Conservation (phyloP, 2,329 filamentous ascomycete genomes). For the Malbranchea cinnamomea region DNA sequence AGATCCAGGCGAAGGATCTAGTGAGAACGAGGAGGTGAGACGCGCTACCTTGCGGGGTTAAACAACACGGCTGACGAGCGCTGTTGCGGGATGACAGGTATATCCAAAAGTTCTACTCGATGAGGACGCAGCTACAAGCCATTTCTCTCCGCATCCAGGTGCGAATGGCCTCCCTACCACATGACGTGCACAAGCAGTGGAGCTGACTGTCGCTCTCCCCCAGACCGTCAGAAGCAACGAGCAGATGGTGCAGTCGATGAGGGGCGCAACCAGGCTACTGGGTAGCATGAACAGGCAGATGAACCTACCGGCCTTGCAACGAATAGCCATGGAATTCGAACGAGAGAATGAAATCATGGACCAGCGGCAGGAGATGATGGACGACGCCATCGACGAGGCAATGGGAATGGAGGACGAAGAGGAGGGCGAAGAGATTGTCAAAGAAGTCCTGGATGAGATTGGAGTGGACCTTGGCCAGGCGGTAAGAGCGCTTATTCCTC, state of each 20-base stretch:
- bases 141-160: conserved; percentile 92
- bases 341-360: conserved; percentile 99
- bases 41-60: no score
- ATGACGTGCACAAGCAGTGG: conserved; percentile 1
- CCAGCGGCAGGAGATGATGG: conserved; percentile 98
- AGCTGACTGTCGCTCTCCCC: conserved; percentile 3
- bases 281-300: conserved; percentile 96
- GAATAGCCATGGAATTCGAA: conserved; percentile 98
- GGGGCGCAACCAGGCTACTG: conserved; percentile 80
- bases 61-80: no score
- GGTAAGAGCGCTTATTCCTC: conserved; percentile 41
- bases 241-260: conserved; percentile 99
- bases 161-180: conserved; percentile 12
- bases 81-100: no score
- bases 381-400: conserved; percentile 93
- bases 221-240: conserved; percentile 91
- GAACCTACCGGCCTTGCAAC: conserved; percentile 88
- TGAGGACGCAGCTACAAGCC: conserved; percentile 93
- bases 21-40: conserved; percentile 71
- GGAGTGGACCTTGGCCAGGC: conserved; percentile 82
- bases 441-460: conserved; percentile 92
- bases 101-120: conserved; percentile 95
- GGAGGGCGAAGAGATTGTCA: conserved; percentile 91
- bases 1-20: conserved; percentile 95
- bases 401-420: conserved; percentile 85